Evolutionary conservation across 2,329 filamentous ascomycete species (phyloP).

Genomic region (Diaporthe longicolla): DNA sequence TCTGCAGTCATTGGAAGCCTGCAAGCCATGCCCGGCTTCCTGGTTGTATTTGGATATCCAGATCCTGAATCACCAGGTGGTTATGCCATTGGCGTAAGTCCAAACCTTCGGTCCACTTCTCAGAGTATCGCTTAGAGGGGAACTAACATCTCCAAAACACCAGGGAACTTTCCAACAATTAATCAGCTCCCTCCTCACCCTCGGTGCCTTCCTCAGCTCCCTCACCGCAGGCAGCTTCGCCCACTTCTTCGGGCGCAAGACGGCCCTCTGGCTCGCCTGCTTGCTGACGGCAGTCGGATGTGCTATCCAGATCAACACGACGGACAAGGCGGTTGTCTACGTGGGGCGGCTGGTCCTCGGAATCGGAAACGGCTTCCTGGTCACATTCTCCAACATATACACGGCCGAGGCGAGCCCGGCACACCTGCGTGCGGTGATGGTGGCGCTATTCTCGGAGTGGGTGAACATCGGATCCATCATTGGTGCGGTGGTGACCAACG

Average conservation of each 20-base stretch:
- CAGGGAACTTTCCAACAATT: constrained; percentile 65
- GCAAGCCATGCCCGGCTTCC: constrained; percentile 66
- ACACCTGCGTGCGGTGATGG: constrained; percentile 63
- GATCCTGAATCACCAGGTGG: constrained; percentile 53
- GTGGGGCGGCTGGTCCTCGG: constrained; percentile 61
- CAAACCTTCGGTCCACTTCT: rapidly evolving
- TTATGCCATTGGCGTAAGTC: constrained; percentile 58
- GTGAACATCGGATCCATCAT: constrained; percentile 64
- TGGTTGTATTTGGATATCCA: constrained; percentile 64
- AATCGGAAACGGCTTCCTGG: constrained; percentile 59
- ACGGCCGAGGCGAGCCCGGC: constrained; percentile 63
- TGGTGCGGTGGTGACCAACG: constrained; percentile 60
- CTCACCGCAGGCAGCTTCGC: constrained; percentile 63
- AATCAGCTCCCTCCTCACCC: constrained; percentile 65
- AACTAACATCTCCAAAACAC: background rate
- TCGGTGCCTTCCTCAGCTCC: constrained; percentile 65
- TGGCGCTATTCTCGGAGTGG: constrained; percentile 63
- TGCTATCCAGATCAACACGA: constrained; percentile 60
- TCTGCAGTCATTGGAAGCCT: constrained; percentile 60
- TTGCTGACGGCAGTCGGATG: constrained; percentile 59
- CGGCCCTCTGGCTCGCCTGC: constrained; percentile 63
- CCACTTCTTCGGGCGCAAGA: constrained; percentile 60
- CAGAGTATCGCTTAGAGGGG: constrained; percentile 46
- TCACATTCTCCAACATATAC: constrained; percentile 63
- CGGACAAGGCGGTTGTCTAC: constrained; percentile 58